Evolutionary conservation across 148 eudicot genomes (phyloP), one percentile per base, ranked within the genome.

Genomic region (Arctostaphylos glauca): DNA sequence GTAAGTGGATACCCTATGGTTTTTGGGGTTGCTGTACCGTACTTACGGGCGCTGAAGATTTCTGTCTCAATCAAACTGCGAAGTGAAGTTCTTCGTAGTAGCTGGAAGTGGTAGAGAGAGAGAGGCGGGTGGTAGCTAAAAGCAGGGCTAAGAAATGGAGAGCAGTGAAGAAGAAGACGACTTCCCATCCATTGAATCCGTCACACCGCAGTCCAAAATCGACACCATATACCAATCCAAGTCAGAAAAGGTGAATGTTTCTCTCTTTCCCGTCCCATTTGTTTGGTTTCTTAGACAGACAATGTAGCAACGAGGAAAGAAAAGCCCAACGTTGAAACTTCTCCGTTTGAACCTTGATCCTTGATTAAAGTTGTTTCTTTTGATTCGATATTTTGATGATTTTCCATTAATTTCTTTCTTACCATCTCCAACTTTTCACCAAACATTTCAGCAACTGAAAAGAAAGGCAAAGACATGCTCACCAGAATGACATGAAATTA

Each of bases 121-220:
- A 4, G 41, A 18, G 23, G 23, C 6, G 13, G 16, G 68, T 43
- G 31, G 50, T 10, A 23, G 19, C 31, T 41, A 50, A 16, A 15
- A 44, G 23, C 10, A 15, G 66, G 13, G 48, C 38, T 56, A 19
- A 53, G 76, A 79, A 84, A 94, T 96, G 98, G 97, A 94, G 86
- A 96, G 98, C 90, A 96, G 98, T 76, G 98, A 94, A 5, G 98
- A 95, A 84, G 98, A 96, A 31, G 98, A 96, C 43, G 98, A 94
- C 77, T 96, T 96, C 89, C 89, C 97, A 8, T 90, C 92, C 52
- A 93, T 94, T 21, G 98, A 94, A 88, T 92, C 92, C 25, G 95
- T 96, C 8, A 96, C 97, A 46, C 98, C 98, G 1, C 99, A 96
- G 83, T 93, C 99, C 52, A 93, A 94, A 89, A 94, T 96, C 87